Evolutionary conservation across 1,139 yeast genomes (phyloP).

Genomic region (Saccharomyces hybrid): DNA sequence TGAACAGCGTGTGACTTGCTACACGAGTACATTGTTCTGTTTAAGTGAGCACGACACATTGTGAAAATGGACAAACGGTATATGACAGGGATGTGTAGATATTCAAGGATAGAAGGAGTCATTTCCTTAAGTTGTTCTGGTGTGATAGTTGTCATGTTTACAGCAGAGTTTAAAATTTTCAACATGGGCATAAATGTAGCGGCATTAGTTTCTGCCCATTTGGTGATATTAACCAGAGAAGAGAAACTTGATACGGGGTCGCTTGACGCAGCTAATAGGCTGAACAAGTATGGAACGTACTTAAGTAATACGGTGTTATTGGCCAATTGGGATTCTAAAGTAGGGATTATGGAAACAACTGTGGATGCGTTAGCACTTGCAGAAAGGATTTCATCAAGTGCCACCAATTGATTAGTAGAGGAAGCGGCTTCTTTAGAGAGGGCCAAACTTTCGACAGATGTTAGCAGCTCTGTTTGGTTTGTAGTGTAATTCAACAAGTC

Average conservation of each 20-base stretch:
- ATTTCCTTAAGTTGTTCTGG: slow-evolving; percentile 17
- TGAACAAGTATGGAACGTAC: slow-evolving; percentile 22
- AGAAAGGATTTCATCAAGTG: slow-evolving; percentile 20
- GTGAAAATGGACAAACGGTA: slow-evolving; percentile 29
- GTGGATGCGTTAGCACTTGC: slow-evolving; percentile 20
- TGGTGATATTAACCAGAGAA: slow-evolving; percentile 22
- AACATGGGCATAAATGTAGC: slow-evolving; percentile 22
- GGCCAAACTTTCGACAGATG: slow-evolving; percentile 18
- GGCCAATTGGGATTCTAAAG: slow-evolving; percentile 15
- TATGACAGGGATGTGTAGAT: slow-evolving; percentile 23
- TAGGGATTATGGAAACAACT: slow-evolving; percentile 17
- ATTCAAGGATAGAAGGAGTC: slow-evolving; percentile 22
- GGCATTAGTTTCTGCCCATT: slow-evolving; percentile 22
- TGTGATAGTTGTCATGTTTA: slow-evolving; percentile 11
- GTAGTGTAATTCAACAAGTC: slow-evolving; percentile 14
- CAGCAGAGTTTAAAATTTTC: slow-evolving; percentile 17
- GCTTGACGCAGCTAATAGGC: slow-evolving; percentile 20
- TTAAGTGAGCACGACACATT: slow-evolving; percentile 21
- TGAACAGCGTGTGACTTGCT: slow-evolving; percentile 28
- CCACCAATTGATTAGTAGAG: slow-evolving; percentile 20
- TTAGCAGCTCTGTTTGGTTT: slow-evolving; percentile 17
- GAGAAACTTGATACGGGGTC: slow-evolving; percentile 24
- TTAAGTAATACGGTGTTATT: slow-evolving; percentile 11
- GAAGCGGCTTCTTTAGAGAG: slow-evolving; percentile 17
- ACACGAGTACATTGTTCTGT: slow-evolving; percentile 21